Percentiles rank a stretch among this genome's conserved stretches.
Evolutionary conservation across 768 basidiomycete species (phyloP).

Genomic region (Tulasnella sp.): DNA sequence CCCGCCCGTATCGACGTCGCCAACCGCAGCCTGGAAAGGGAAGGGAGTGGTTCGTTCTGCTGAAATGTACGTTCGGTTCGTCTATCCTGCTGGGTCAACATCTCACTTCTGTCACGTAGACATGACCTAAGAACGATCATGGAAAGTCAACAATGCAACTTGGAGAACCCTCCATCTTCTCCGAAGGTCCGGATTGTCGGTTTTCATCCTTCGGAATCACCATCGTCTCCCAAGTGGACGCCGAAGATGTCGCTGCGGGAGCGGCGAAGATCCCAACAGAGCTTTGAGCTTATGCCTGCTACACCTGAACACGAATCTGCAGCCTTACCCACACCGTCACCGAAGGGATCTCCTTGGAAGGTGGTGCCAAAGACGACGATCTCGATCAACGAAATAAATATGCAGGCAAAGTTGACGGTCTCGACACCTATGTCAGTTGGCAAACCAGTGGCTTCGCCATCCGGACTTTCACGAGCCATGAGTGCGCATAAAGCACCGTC

Average conservation of each 20-base stretch:
- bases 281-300: not conserved
- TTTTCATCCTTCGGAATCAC: slow-evolving; percentile 17
- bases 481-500: not conserved
- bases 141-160: slow-evolving; percentile 42
- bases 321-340: not conserved
- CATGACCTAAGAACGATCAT: slow-evolving; percentile 79
- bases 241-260: not conserved
- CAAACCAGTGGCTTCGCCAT: slow-evolving; percentile 18
- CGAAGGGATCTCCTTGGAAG: slow-evolving; percentile 5
- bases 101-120: slow-evolving; percentile 30
- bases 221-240: slow-evolving; percentile 6
- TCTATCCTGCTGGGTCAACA: not conserved
- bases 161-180: slow-evolving; percentile 17
- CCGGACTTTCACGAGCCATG: slow-evolving; percentile 15
- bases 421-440: slow-evolving; percentile 10
- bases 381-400: slow-evolving; percentile 8
- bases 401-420: slow-evolving; percentile 15
- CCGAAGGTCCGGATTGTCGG: slow-evolving; percentile 8
- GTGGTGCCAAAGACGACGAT: slow-evolving; percentile 13
- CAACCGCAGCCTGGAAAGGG: slow-evolving; percentile 25
- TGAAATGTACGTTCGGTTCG: slow-evolving; percentile 23
- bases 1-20: slow-evolving; percentile 15
- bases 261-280: slow-evolving; percentile 7
- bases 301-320: too few species aligned
- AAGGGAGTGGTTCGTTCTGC: slow-evolving; percentile 19